phyloP scores from a whole-genome alignment of 495 filamentous ascomycete genomes.

The Tetracladium setigerum region DNA sequence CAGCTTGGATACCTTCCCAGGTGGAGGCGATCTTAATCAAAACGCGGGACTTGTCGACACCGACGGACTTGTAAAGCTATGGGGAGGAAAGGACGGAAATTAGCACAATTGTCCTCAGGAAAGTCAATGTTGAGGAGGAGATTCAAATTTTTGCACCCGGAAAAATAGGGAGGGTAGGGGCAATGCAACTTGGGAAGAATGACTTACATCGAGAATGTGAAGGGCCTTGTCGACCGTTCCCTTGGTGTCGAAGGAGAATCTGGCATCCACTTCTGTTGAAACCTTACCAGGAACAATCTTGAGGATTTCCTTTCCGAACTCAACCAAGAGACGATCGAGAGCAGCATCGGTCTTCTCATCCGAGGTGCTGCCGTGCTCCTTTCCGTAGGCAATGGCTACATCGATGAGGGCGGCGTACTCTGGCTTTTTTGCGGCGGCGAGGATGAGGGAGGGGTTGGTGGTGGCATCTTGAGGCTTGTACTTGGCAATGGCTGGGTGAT shows the following conservation, averaged over 20 bases:
- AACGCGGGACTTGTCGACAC: conserved; percentile 88
- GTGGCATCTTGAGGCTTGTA: conserved; percentile 99
- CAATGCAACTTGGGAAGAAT: not conserved
- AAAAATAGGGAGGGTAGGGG: not conserved
- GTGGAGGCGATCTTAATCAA: conserved; percentile 85
- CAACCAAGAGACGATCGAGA: conserved; percentile 88
- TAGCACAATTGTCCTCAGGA: conserved; percentile 4
- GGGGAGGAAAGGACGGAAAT: not conserved
- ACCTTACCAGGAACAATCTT: conserved; percentile 96
- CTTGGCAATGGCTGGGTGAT: conserved; percentile 80
- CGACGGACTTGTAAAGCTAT: conserved; percentile 86
- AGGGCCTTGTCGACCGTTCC: conserved; percentile 92
- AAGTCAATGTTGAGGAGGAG: not conserved
- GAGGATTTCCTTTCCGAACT: conserved; percentile 97
- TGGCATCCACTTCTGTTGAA: conserved; percentile 96
- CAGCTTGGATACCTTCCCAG: conserved; percentile 98
- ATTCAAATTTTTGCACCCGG: not conserved
- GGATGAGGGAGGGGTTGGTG: conserved; percentile 97
- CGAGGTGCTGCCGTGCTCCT: conserved; percentile 55
- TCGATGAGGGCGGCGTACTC: conserved; percentile 95
- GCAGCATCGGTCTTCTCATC: conserved; percentile 76
- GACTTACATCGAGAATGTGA: conserved; percentile 86
- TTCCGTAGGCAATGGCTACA: conserved; percentile 75
- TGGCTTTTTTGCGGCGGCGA: conserved; percentile 95
- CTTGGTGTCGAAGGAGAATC: conserved; percentile 92